phyloP scores from a whole-genome alignment of 2,329 filamentous ascomycete genomes.

The Salinomyces thailandicus region DNA sequence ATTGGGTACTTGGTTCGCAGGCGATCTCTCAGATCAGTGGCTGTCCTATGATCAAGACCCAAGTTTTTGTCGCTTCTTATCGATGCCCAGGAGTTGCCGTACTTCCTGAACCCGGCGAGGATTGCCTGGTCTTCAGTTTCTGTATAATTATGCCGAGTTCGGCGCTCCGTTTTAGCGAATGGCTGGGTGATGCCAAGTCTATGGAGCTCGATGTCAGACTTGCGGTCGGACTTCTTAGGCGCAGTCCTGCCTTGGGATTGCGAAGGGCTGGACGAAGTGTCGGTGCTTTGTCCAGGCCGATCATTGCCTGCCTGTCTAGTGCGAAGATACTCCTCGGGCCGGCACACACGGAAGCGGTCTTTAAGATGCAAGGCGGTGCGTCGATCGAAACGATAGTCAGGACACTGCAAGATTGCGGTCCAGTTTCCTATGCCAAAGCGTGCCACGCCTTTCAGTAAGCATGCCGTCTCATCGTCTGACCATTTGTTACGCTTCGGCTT shows the following conservation, averaged over 20 bases:
- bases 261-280: no score
- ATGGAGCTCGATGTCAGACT: constrained; percentile 25
- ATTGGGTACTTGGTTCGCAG: constrained; percentile 51
- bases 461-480: constrained; percentile 51
- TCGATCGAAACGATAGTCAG: constrained; percentile 47
- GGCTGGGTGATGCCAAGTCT: constrained; percentile 41
- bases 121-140: constrained; percentile 48
- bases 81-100: constrained; percentile 50
- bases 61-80: constrained; percentile 47
- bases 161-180: constrained; percentile 40
- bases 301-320: neutral
- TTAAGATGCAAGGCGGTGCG: constrained; percentile 54
- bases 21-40: constrained; percentile 52
- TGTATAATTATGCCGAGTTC: constrained; percentile 47
- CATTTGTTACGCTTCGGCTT: constrained; percentile 39
- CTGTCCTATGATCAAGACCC: constrained; percentile 40
- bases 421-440: constrained; percentile 54
- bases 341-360: constrained; percentile 38
- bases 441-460: constrained; percentile 48
- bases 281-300: no score
- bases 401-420: constrained; percentile 50
- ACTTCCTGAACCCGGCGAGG: constrained; percentile 46
- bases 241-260: neutral
- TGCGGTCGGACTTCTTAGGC: constrained; percentile 20
- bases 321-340: constrained; percentile 17